Percentiles rank a stretch among this genome's conserved stretches.
phyloP scores from a whole-genome alignment of 495 filamentous ascomycete genomes.

The Pyronema omphalodes region DNA sequence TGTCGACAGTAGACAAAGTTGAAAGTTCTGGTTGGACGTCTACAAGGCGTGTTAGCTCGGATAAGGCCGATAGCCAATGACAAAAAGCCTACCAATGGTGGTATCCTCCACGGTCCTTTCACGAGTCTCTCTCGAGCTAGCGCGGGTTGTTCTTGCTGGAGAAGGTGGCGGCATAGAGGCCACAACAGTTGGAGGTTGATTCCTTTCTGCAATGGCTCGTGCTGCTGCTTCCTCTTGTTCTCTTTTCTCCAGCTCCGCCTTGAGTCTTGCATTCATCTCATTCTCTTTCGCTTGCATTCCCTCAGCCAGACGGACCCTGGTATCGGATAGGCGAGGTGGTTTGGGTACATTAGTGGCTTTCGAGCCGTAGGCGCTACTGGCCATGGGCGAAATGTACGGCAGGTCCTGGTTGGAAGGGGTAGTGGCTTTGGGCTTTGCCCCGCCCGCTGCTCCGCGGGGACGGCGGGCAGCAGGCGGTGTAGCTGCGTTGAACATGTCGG shows the following conservation, averaged over 20 bases:
- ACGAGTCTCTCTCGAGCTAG: not conserved
- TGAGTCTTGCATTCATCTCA: constrained; percentile 17
- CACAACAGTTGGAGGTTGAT: too few species aligned
- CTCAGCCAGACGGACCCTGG: constrained; percentile 18
- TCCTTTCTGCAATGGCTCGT: not conserved
- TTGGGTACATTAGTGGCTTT: constrained; percentile 26
- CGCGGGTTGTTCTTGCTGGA: not conserved
- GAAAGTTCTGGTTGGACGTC: not conserved
- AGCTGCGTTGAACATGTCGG: constrained; percentile 17
- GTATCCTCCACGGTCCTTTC: too few species aligned
- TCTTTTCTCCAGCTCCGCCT: constrained; percentile 10
- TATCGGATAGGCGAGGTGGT: constrained; percentile 19
- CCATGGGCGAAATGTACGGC: constrained; percentile 18
- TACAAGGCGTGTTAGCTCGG: too few species aligned
- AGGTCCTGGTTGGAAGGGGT: constrained; percentile 1
- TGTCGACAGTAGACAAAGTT: not conserved
- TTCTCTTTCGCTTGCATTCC: constrained; percentile 18
- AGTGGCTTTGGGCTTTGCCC: constrained; percentile 1
- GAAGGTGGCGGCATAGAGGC: not conserved
- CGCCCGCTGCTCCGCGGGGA: constrained; percentile 1
- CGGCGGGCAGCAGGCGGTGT: constrained; percentile 15
- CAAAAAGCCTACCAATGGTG: too few species aligned
- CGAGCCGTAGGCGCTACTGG: constrained; percentile 30
- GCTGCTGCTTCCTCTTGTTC: not conserved
- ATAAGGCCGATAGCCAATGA: too few species aligned